Percentiles rank a stretch among this genome's conserved stretches.
phyloP scores from a whole-genome alignment of 1,284 basidiomycete species.

The Naganishia sp. region DNA sequence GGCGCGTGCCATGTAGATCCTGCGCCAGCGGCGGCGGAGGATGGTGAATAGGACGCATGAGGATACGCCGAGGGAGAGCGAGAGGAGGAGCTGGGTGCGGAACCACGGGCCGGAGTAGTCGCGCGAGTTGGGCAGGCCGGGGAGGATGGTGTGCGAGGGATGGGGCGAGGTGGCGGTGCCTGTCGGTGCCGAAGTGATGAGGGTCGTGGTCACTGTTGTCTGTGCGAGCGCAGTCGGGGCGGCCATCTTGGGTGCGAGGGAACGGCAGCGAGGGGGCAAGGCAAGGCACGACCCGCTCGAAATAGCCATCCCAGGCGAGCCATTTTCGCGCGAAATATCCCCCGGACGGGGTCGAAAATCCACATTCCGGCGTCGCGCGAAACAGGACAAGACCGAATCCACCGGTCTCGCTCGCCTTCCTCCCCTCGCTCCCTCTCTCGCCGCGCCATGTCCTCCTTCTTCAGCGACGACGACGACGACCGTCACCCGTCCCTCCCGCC shows the following conservation, averaged over 20 bases:
- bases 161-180: slow-evolving; percentile 1
- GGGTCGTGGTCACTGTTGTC: neutral
- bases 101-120: slow-evolving; percentile 56
- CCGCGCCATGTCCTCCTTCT: slow-evolving; percentile 35
- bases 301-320: neutral
- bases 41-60: slow-evolving; percentile 88
- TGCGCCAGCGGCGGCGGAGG: slow-evolving; percentile 79
- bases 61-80: slow-evolving; percentile 71
- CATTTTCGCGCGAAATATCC: too few relatives aligned
- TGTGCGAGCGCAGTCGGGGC: neutral
- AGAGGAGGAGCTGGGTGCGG: slow-evolving; percentile 81
- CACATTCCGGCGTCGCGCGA: neutral
- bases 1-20: slow-evolving; percentile 78
- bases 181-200: neutral
- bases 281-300: neutral
- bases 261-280: neutral
- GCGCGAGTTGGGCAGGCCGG: slow-evolving; percentile 16
- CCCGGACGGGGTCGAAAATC: neutral
- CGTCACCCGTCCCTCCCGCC: neutral
- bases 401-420: neutral
- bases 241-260: neutral
- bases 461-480: slow-evolving; percentile 35
- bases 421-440: neutral
- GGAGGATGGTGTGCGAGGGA: neutral
- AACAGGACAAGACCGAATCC: neutral